Conservation (phyloP, 352 stramenopile species). For the Globisporangium uncinulatum region DNA sequence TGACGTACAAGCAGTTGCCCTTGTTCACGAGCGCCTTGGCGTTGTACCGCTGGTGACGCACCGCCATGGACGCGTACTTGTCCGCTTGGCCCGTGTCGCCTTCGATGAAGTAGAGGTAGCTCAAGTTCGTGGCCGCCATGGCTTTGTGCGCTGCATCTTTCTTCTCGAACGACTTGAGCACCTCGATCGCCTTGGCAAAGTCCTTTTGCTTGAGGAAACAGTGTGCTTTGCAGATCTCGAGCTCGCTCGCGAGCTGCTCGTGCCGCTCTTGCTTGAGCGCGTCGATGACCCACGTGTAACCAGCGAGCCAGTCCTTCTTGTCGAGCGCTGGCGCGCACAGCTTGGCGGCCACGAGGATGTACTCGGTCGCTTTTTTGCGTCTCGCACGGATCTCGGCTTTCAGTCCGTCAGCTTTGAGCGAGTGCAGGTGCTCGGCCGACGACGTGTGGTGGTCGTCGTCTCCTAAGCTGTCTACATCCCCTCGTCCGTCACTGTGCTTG, state of each 20-base stretch:
- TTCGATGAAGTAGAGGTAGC: constrained; percentile 96
- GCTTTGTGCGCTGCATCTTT: constrained; percentile 92
- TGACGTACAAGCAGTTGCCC: constrained; percentile 94
- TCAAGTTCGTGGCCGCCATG: constrained; percentile 94
- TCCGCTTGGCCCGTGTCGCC: constrained; percentile 88
- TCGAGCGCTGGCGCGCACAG: constrained; percentile 92
- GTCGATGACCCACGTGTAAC: constrained; percentile 94
- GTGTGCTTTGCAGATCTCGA: constrained; percentile 87
- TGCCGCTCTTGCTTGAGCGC: constrained; percentile 88
- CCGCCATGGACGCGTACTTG: constrained; percentile 89
- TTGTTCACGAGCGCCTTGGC: constrained; percentile 97
- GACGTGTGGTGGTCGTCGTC: constrained; percentile 17
- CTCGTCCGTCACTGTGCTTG: constrained; percentile 29
- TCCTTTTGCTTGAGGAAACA: constrained; percentile 91
- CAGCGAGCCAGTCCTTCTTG: constrained; percentile 87
- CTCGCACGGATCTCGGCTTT: constrained; percentile 72
- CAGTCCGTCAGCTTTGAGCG: constrained; percentile 61
- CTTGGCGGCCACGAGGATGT: constrained; percentile 93
- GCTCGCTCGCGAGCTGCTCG: constrained; percentile 88
- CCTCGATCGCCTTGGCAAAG: constrained; percentile 92
- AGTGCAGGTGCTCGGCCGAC: constrained; percentile 49
- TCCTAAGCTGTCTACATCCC: constrained; percentile 13
- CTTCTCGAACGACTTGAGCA: constrained; percentile 95
- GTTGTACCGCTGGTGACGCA: constrained; percentile 94
- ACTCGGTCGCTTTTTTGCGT: constrained; percentile 82